A percentile compares a stretch with the other conserved stretches of the same genome.
Evolutionary conservation across 2,329 filamentous ascomycete genomes (phyloP).

Genomic region (Cercospora berteroae): DNA sequence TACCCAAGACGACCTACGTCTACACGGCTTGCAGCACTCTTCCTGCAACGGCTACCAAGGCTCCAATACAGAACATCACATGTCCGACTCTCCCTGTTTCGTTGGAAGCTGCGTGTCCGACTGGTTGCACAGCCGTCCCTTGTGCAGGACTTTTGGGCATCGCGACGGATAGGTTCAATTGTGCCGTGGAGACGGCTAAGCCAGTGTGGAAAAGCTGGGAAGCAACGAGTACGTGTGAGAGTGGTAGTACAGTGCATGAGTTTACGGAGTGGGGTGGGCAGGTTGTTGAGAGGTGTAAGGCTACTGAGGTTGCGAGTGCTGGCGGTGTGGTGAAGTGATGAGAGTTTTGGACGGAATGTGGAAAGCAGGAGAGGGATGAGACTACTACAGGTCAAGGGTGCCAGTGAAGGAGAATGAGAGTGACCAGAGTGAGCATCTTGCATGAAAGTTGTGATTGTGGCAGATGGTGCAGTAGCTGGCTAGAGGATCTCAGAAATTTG

Average conservation of each 20-base stretch:
- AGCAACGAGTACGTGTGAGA: conserved; percentile 19
- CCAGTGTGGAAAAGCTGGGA: conserved; percentile 15
- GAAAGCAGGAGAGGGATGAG: neutral
- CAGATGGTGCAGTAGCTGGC: neutral
- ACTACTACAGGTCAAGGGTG: neutral
- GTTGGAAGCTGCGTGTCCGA: conserved; percentile 13
- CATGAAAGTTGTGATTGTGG: too few species aligned
- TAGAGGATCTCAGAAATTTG: neutral
- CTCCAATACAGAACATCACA: conserved; percentile 4
- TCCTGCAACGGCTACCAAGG: neutral
- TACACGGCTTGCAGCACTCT: conserved; percentile 37
- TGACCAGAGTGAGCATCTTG: neutral
- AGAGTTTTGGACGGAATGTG: neutral
- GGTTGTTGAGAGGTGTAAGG: conserved; percentile 7
- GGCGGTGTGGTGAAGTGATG: neutral
- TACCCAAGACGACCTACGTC: conserved; percentile 31
- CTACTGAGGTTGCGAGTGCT: neutral
- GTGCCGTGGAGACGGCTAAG: neutral
- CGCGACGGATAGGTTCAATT: conserved; percentile 17
- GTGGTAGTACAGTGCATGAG: conserved; percentile 4
- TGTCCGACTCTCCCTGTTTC: conserved; percentile 4
- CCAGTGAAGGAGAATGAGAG: neutral
- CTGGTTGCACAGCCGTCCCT: conserved; percentile 12
- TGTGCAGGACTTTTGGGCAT: conserved; percentile 16
- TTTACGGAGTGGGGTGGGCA: conserved; percentile 15